Percentiles rank a stretch among this genome's conserved stretches.
phyloP scores from a whole-genome alignment of 129 eudicot species.

The Chrysanthemum makinoi region DNA sequence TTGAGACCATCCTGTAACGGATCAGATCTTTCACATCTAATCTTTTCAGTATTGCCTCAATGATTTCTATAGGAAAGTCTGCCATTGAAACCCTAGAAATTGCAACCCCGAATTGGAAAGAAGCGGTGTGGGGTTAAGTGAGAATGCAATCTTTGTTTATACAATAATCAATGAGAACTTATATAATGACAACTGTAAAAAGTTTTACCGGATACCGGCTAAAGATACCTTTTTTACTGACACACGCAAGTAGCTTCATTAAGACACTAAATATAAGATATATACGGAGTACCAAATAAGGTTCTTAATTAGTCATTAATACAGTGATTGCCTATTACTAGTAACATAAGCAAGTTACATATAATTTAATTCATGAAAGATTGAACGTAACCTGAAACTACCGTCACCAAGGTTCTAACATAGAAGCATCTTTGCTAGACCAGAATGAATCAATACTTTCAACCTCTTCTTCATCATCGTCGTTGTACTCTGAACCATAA shows the following conservation, averaged over 20 bases:
- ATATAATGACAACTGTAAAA: too few relatives aligned
- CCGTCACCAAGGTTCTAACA: slow-evolving; percentile 65
- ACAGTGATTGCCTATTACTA: not conserved
- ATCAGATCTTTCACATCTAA: slow-evolving; percentile 4
- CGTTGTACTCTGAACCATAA: slow-evolving; percentile 34
- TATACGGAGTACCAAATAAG: not conserved
- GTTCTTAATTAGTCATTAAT: not conserved
- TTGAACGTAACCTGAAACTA: not conserved
- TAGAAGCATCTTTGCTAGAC: slow-evolving; percentile 38
- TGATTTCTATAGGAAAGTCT: not conserved
- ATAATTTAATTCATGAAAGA: not conserved
- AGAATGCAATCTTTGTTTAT: not conserved
- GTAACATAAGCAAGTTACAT: slow-evolving; percentile 5
- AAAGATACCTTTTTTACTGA: not conserved
- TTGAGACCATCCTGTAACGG: slow-evolving; percentile 3
- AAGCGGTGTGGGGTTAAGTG: not conserved
- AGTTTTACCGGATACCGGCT: too few relatives aligned
- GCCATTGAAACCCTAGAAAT: slow-evolving; percentile 5
- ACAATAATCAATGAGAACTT: not conserved
- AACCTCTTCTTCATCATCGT: slow-evolving; percentile 37
- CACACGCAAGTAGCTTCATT: not conserved
- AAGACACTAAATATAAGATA: too few relatives aligned
- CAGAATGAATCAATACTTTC: slow-evolving; percentile 40
- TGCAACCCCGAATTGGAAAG: not conserved
- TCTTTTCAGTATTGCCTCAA: slow-evolving; percentile 8